phyloP scores from a whole-genome alignment of 106 monocot species.

The Gastrodia elata region DNA sequence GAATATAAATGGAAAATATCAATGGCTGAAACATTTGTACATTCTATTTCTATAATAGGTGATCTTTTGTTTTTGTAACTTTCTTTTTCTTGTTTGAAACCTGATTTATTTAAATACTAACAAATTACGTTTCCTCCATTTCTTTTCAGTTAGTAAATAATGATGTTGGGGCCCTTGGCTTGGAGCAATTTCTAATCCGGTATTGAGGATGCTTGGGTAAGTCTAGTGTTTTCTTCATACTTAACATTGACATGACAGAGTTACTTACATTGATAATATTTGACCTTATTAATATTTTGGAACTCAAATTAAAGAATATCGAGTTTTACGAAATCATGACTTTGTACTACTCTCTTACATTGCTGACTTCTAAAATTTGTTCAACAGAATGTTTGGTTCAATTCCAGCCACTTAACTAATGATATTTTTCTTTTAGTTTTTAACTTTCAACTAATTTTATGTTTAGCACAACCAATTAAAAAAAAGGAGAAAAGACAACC shows the following conservation, averaged over 20 bases:
- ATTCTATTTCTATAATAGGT: background rate
- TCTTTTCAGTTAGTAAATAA: background rate
- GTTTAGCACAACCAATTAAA: too few relatives aligned
- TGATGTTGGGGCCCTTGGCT: background rate
- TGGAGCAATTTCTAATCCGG: background rate
- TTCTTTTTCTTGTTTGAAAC: background rate
- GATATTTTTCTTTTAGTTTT: background rate
- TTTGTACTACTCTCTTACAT: background rate
- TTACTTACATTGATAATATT: background rate
- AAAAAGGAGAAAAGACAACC: too few relatives aligned
- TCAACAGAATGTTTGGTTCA: background rate
- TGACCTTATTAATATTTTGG: background rate
- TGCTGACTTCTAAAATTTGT: background rate
- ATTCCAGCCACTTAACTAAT: background rate
- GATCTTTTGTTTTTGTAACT: background rate
- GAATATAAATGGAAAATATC: background rate
- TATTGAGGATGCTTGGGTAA: background rate
- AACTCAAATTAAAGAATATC: background rate
- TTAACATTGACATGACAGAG: background rate
- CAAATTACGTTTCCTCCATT: background rate
- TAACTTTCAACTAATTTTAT: too few relatives aligned
- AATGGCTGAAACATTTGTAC: background rate
- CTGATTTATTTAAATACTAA: background rate
- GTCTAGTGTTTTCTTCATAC: background rate
- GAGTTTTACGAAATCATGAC: background rate